A percentile compares a stretch with the other conserved stretches of the same genome.
Conservation (phyloP, 768 basidiomycete genomes). For the Crepidotus variabilis region DNA sequence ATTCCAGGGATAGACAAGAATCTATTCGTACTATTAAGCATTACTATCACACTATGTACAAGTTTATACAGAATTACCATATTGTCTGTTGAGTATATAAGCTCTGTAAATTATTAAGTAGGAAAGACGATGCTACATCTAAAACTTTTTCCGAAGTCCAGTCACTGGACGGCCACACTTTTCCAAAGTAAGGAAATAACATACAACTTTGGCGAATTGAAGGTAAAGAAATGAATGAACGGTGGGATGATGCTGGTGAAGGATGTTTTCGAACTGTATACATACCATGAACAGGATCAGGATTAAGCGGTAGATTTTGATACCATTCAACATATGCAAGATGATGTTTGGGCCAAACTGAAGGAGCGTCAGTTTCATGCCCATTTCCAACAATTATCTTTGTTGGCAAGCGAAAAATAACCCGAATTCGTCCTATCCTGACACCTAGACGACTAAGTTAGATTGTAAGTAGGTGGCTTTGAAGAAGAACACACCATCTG, state of each 20-base stretch:
- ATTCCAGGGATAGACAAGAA: too few species aligned
- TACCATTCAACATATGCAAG: slow-evolving; percentile 16
- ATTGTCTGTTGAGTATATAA: too few species aligned
- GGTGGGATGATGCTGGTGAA: too few species aligned
- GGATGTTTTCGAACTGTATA: too few species aligned
- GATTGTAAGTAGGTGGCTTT: too few species aligned
- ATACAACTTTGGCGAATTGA: slow-evolving; percentile 23
- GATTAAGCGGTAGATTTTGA: not conserved
- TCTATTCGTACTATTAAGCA: too few species aligned
- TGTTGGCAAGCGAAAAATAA: slow-evolving; percentile 21
- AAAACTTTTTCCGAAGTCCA: slow-evolving; percentile 12
- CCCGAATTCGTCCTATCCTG: slow-evolving; percentile 16
- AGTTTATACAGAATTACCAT: too few species aligned
- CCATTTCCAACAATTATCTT: too few species aligned
- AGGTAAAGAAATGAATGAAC: slow-evolving; percentile 24
- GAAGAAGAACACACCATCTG: slow-evolving; percentile 16
- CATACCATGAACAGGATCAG: slow-evolving; percentile 9
- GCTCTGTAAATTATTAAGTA: slow-evolving; percentile 22
- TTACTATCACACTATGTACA: too few species aligned
- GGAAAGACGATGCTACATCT: slow-evolving; percentile 15
- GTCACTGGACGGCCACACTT: not conserved
- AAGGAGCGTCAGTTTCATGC: slow-evolving; percentile 4
- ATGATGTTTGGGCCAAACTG: slow-evolving; percentile 9
- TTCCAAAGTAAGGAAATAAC: slow-evolving; percentile 23
- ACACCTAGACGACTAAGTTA: slow-evolving; percentile 11